Base-by-base conservation (phyloP, 768 basidiomycete genomes). In the Dentipellis fragilis region DNA sequence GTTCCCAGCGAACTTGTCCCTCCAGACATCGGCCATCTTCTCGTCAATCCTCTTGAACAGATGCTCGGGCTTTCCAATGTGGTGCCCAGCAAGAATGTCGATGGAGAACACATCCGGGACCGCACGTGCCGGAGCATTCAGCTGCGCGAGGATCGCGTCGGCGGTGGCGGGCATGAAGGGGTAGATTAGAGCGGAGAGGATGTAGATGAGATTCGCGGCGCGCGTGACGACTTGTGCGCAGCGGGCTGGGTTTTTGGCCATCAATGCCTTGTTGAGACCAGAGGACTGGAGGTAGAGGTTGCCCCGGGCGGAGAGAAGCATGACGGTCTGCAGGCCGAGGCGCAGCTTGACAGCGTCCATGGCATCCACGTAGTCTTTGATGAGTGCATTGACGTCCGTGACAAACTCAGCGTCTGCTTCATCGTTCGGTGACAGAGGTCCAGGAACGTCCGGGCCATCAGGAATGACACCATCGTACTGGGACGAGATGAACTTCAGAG, bases 81-180 rank as follows among this genome's bases (percentile, higher is more conserved):
- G 75, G 70, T 99, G 95, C 0, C 92, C 92, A 0, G 82, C 80
- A 45, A 97, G 78, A 58, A 99, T 84, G 67, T 98, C 96, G 61
- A 81, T 83, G 5, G 79, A 73, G 60, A 96, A 73, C 9, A 75
- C 75, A 55, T 78, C 77, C 1, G 95, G 89, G 2, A 95, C 84
- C 9, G 78, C 74, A 35, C 95, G 84, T 4, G 87, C 78, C 1
- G 93, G 93, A 0, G 93, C 93, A 65, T 96, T 91, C 59, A 98
- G 79, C 65, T 99, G 96, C 17, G 68, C 64, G 54, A 95, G 76
- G 61, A 99, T 93, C 2, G 83, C 75, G 22, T 80, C 81, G 37
- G 87, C 84, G 0, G 90, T 95, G 11, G 84, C 78, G 40, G 96
- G 96, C 93, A 99, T 97, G 83, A 92, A 99, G 0, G 96, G 95